Percentiles rank a stretch among this genome's conserved stretches.
Evolutionary conservation across 495 filamentous ascomycete species (phyloP).

Genomic region (Rhypophila decipiens): DNA sequence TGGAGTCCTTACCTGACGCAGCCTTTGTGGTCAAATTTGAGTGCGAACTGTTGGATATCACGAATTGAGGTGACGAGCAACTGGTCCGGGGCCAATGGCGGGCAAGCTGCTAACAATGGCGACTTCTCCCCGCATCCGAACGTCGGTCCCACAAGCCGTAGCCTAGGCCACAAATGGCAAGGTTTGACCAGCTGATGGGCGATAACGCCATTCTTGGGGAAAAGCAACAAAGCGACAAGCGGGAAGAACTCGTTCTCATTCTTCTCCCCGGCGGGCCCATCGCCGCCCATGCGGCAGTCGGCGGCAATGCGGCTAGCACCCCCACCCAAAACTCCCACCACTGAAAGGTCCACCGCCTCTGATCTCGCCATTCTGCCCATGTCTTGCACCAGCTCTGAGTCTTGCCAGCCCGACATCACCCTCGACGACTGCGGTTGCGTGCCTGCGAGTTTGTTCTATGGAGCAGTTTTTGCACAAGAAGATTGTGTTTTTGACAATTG

Average conservation of each 20-base stretch:
- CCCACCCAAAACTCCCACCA: constrained; percentile 11
- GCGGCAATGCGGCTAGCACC: neutral
- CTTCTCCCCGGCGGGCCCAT: neutral
- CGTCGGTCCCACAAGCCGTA: constrained; percentile 3
- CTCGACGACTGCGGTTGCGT: too few species aligned
- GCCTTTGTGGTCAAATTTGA: too few species aligned
- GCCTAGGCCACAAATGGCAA: too few species aligned
- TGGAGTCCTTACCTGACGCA: too few species aligned
- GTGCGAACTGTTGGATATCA: too few species aligned
- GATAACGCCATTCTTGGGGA: constrained; percentile 31
- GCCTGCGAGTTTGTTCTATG: too few species aligned
- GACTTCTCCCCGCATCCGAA: neutral
- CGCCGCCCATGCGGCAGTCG: neutral
- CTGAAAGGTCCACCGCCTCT: constrained; percentile 11
- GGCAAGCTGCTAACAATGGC: neutral
- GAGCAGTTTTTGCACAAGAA: too few species aligned
- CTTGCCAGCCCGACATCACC: neutral
- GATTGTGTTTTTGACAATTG: too few species aligned
- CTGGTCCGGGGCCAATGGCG: too few species aligned
- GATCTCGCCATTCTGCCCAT: neutral
- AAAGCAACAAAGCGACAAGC: constrained; percentile 22
- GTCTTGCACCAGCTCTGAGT: neutral
- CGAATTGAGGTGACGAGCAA: too few species aligned
- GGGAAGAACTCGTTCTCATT: neutral
- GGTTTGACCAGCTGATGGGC: constrained; percentile 14